These are phyloP conservation scores for Kernera saxatilis DNA, from an alignment of 345 rosid genomes.

Conservation along the genomic window DNA sequence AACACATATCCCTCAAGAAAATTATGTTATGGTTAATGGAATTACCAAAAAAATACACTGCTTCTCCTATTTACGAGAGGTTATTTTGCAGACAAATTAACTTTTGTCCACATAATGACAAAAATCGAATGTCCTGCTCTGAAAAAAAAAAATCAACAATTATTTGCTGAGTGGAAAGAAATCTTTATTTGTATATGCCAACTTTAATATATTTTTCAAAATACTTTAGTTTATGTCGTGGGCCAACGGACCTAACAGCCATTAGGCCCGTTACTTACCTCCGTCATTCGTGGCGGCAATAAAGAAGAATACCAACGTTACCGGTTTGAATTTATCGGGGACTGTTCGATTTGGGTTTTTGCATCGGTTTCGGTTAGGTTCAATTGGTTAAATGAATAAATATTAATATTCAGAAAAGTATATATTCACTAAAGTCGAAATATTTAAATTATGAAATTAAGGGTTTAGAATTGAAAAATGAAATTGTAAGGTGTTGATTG, in stretches of 20 bases:
- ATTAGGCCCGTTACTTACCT: constrained; percentile 26
- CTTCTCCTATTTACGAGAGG: not conserved
- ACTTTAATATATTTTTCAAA: not conserved
- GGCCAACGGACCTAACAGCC: constrained; percentile 35
- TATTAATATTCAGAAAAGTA: not conserved
- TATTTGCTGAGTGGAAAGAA: not conserved
- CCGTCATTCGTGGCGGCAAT: constrained; percentile 33
- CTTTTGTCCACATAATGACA: constrained; percentile 6
- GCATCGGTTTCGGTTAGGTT: not conserved
- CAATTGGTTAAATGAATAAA: not conserved
- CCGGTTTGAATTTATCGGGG: constrained; percentile 1
- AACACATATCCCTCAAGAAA: not conserved
- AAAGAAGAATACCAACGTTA: constrained; percentile 12
- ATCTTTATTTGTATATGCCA: not conserved
- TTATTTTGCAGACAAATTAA: not conserved
- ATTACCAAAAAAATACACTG: not conserved
- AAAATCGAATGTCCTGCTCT: not conserved
- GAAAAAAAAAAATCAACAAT: not conserved
- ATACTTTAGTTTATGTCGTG: not conserved
- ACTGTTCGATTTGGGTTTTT: not conserved
- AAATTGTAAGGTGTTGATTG: not conserved
- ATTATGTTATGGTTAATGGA: not conserved
- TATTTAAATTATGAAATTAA: not conserved
- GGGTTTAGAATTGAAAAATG: not conserved
- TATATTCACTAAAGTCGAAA: not conserved